Base-by-base conservation (phyloP, 177 flowering plant genomes). In the Vitis hybrid region DNA sequence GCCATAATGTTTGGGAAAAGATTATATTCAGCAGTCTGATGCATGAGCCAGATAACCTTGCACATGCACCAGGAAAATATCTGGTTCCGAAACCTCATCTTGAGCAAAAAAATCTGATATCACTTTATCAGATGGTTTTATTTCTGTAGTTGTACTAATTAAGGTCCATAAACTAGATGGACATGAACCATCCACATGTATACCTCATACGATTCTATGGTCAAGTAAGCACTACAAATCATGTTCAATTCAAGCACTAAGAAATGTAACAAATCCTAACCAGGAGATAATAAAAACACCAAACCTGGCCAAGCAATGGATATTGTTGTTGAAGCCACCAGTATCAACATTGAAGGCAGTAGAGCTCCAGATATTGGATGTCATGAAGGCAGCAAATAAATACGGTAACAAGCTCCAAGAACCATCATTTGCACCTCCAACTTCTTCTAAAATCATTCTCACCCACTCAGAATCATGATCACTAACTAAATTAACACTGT, bases 391-490 rank as follows among this genome's bases (percentile, higher is more conserved):
- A 63, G 97, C 83, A 81, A 90, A 92, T 49, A 95, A 70, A 73
- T 91, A 95, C 21, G 99, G 95, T 67, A 95, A 80, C 77, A 93
- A 78, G 77, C 75, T 84, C 99, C 98, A 91, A 11, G 98, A 90
- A 71, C 87, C 91, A 82, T 93, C 97, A 80, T 74, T 87, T 64
- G 94, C 94, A 77, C 94, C 89, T 18, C 97, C 93, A 53, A 86
- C 89, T 63, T 91, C 97, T 74, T 84, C 89, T 75, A 93, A 74
- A 62, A 91, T 86, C 18, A 88, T 86, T 69, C 93, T 83, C 45
- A 95, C 82, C 96, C 97, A 90, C 69, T 90, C 91, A 19, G 94
- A 79, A 78, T 95, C 98, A 84, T 90, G 98, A 81, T 91, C 92
- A 22, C 70, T 72, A 66, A 72, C 81, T 50, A 87, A 77, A 9